Evolutionary conservation across 148 eudicot species (phyloP).

Genomic region (Tetragonia tetragonoides): DNA sequence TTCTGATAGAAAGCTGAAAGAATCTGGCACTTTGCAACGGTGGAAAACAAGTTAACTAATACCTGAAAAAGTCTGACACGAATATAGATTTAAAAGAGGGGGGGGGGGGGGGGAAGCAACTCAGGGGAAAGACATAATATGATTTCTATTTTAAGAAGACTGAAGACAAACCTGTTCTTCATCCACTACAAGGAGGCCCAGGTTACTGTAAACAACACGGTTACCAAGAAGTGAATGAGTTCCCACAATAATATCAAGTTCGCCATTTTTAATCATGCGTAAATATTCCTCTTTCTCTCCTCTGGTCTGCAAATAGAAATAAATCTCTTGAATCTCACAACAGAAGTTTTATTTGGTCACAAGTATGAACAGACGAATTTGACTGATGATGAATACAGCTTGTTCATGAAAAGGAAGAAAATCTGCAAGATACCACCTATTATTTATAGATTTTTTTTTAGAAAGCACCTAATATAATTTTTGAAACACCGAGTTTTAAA

Average conservation of each 20-base stretch:
- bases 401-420: background rate
- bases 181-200: constrained; percentile 97
- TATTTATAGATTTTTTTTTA: too few relatives aligned
- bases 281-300: constrained; percentile 80
- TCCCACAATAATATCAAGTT: constrained; percentile 82
- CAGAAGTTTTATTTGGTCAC: background rate
- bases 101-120: background rate
- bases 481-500: too few relatives aligned
- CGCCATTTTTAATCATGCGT: constrained; percentile 67
- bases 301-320: constrained; percentile 57
- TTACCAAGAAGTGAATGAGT: constrained; percentile 91
- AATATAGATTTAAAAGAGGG: background rate
- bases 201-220: constrained; percentile 76
- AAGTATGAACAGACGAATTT: background rate
- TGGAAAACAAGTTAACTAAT: too few relatives aligned
- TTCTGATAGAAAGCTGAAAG: too few relatives aligned
- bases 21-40: background rate
- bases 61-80: background rate
- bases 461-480: too few relatives aligned
- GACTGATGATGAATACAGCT: background rate
- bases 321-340: constrained; percentile 16
- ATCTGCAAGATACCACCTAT: too few relatives aligned
- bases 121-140: constrained; percentile 8
- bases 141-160: constrained; percentile 1
- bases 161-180: constrained; percentile 88